phyloP scores from a whole-genome alignment of 2,329 filamentous ascomycete species.

The Escovopsis sp. region DNA sequence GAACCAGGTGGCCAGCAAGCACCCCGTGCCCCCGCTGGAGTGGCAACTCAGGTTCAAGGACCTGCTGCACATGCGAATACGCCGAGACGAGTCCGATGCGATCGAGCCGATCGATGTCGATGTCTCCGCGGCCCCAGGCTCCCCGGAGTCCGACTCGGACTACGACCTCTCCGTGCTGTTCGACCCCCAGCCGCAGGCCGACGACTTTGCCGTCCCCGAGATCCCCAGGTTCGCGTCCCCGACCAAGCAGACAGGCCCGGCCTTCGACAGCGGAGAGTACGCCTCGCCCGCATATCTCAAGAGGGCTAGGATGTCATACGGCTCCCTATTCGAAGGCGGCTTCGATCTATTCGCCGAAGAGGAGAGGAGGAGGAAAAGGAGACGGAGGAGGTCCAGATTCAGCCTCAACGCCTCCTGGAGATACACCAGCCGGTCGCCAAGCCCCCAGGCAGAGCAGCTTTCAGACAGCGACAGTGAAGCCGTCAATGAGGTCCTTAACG shows the following conservation, averaged over 20 bases:
- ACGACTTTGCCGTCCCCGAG: slow-evolving; percentile 3
- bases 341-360: slow-evolving; percentile 53
- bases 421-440: slow-evolving; percentile 56
- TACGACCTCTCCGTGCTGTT: neutral
- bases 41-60: slow-evolving; percentile 44
- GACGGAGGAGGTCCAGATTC: slow-evolving; percentile 54
- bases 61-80: slow-evolving; percentile 30
- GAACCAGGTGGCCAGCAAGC: slow-evolving; percentile 30
- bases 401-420: slow-evolving; percentile 59
- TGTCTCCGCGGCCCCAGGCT: neutral
- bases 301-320: slow-evolving; percentile 53
- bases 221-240: slow-evolving; percentile 8
- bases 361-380: slow-evolving; percentile 24
- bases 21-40: slow-evolving; percentile 37
- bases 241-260: slow-evolving; percentile 20
- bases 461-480: slow-evolving; percentile 11
- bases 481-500: slow-evolving; percentile 6
- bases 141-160: slow-evolving; percentile 3
- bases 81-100: slow-evolving; percentile 29
- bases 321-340: slow-evolving; percentile 47
- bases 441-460: slow-evolving; percentile 40
- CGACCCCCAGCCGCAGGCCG: neutral
- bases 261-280: slow-evolving; percentile 30
- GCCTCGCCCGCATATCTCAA: slow-evolving; percentile 71
- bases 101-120: slow-evolving; percentile 39